phyloP scores from a whole-genome alignment of 176 grass and related monocot species.

The Panicum miliaceum region DNA sequence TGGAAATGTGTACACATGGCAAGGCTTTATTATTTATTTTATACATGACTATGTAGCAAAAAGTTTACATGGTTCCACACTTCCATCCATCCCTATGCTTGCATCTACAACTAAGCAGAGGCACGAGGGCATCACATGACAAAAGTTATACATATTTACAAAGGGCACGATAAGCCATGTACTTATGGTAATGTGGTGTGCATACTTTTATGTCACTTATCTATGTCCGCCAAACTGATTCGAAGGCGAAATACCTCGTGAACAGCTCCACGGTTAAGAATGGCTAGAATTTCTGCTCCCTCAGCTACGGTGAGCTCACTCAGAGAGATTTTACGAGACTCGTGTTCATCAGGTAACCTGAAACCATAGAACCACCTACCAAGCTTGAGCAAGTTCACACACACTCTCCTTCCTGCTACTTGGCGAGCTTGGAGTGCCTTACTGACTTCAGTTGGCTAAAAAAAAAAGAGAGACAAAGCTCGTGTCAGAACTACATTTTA shows the following conservation, averaged over 20 bases:
- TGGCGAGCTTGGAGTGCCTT: slow-evolving; percentile 53
- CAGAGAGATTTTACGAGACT: slow-evolving; percentile 56
- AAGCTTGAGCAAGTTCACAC: slow-evolving; percentile 64
- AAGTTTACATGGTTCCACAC: slow-evolving; percentile 21
- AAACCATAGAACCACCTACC: slow-evolving; percentile 92
- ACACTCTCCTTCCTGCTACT: slow-evolving; percentile 60
- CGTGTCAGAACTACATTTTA: slow-evolving; percentile 13
- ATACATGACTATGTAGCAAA: not conserved
- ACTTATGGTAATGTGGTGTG: not conserved
- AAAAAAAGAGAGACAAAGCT: not conserved
- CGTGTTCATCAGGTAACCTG: slow-evolving; percentile 62
- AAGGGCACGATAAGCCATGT: not conserved
- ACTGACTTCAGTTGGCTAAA: slow-evolving; percentile 68
- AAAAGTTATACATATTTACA: slow-evolving; percentile 47
- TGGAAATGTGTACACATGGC: slow-evolving; percentile 1
- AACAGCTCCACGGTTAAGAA: slow-evolving; percentile 83
- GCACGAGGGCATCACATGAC: slow-evolving; percentile 25
- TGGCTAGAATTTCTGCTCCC: slow-evolving; percentile 54
- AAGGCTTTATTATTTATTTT: slow-evolving; percentile 30
- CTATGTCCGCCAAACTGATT: slow-evolving; percentile 51
- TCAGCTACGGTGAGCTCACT: slow-evolving; percentile 53
- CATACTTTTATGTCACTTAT: slow-evolving; percentile 37
- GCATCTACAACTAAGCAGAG: slow-evolving; percentile 39
- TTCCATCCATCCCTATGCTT: not conserved
- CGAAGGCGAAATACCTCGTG: slow-evolving; percentile 78